Conservation (phyloP, 1,284 basidiomycete genomes). For the Sutorius eximius region DNA sequence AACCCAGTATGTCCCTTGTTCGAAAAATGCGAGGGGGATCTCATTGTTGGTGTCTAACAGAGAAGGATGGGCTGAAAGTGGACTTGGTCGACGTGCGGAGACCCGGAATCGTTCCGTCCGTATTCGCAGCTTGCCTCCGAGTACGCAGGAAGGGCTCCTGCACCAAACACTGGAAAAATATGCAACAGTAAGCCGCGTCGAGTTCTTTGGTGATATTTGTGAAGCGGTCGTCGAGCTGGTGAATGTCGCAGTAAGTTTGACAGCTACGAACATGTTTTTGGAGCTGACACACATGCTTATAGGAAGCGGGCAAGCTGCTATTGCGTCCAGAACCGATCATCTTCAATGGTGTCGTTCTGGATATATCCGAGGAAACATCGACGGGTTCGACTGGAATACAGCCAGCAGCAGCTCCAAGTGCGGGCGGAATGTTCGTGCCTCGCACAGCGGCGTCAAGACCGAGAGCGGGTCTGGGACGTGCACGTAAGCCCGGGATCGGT, state of each 20-base stretch:
- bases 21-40: neutral
- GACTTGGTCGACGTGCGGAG: slow-evolving; percentile 61
- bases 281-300: slow-evolving; percentile 8
- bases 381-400: slow-evolving; percentile 36
- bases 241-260: slow-evolving; percentile 60
- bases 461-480: slow-evolving; percentile 66
- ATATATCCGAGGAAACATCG: slow-evolving; percentile 54
- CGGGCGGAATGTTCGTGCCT: slow-evolving; percentile 61
- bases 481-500: slow-evolving; percentile 35
- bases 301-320: slow-evolving; percentile 81
- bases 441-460: slow-evolving; percentile 62
- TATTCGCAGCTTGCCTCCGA: slow-evolving; percentile 71
- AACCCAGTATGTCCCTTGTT: slow-evolving; percentile 42
- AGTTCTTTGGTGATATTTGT: slow-evolving; percentile 63
- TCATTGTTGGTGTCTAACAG: slow-evolving; percentile 29
- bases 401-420: slow-evolving; percentile 40
- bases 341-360: slow-evolving; percentile 59
- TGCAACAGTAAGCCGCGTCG: slow-evolving; percentile 69
- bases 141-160: slow-evolving; percentile 80
- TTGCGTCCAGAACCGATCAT: slow-evolving; percentile 66
- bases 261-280: neutral
- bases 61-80: slow-evolving; percentile 48
- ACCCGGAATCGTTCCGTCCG: slow-evolving; percentile 69
- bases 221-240: slow-evolving; percentile 82
- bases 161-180: slow-evolving; percentile 87